phyloP scores from a whole-genome alignment of 257 asterid species.

The Solanum paucissectum region DNA sequence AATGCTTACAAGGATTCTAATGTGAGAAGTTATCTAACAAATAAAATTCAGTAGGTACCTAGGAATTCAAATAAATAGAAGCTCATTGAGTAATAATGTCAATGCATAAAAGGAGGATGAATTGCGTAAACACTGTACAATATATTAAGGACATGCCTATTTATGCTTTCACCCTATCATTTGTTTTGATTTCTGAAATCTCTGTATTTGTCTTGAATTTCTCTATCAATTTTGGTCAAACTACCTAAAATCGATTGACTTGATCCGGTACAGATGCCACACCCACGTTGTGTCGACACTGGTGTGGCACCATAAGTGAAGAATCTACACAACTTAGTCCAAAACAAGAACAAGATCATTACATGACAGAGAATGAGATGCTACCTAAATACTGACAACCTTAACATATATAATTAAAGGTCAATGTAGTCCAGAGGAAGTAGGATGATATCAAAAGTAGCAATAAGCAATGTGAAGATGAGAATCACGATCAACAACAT shows the following conservation, averaged over 20 bases:
- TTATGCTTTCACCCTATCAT: background rate
- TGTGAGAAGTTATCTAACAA: background rate
- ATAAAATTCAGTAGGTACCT: background rate
- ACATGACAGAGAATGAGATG: background rate
- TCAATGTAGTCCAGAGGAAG: background rate
- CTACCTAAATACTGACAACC: background rate
- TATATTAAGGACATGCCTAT: background rate
- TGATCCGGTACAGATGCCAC: background rate
- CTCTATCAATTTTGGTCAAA: background rate
- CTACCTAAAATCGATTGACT: background rate
- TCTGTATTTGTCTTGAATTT: background rate
- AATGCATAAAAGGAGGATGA: background rate
- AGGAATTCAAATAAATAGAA: background rate
- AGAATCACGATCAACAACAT: background rate
- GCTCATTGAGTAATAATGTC: background rate
- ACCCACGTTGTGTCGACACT: background rate
- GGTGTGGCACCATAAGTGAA: background rate
- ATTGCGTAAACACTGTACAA: background rate
- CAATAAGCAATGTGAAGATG: background rate
- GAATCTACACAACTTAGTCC: background rate
- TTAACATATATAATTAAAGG: background rate
- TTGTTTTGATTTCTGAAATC: background rate
- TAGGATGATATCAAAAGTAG: background rate
- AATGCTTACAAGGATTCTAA: background rate
- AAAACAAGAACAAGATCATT: background rate